Percentiles rank a stretch among this genome's conserved stretches.
Evolutionary conservation across 78 protist genomes (phyloP).

Genomic region (Creolimax fragrantissima): DNA sequence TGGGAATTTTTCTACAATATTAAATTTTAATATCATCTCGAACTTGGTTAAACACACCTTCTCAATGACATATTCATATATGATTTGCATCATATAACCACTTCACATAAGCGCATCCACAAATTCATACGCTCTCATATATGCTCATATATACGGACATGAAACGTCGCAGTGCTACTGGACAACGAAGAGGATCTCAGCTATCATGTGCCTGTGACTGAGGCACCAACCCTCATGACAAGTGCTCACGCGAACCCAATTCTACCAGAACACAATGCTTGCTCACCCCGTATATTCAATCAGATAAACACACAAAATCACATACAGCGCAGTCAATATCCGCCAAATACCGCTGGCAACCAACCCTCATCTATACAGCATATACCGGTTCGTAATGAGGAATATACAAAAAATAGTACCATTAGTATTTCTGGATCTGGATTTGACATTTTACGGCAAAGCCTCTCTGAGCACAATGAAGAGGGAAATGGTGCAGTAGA

Average conservation of each 20-base stretch:
- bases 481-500: too few species aligned
- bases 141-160: not conserved
- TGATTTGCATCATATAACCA: not conserved
- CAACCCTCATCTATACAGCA: too few species aligned
- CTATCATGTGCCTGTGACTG: too few species aligned
- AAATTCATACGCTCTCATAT: not conserved
- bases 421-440: too few species aligned
- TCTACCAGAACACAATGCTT: not conserved
- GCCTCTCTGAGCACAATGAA: too few species aligned
- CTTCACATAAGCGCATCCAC: not conserved
- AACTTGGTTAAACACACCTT: not conserved
- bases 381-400: too few species aligned
- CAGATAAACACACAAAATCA: not conserved
- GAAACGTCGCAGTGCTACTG: not conserved
- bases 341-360: too few species aligned
- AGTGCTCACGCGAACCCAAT: not conserved
- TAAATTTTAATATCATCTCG: not conserved
- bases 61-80: not conserved
- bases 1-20: not conserved
- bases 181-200: not conserved
- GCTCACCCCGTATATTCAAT: not conserved
- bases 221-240: not conserved
- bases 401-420: too few species aligned
- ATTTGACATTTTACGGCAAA: too few species aligned
- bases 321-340: too few species aligned